A percentile compares a stretch with the other conserved stretches of the same genome.
Conservation (phyloP, 768 basidiomycete genomes). For the Psilocybe subaeruginosa region DNA sequence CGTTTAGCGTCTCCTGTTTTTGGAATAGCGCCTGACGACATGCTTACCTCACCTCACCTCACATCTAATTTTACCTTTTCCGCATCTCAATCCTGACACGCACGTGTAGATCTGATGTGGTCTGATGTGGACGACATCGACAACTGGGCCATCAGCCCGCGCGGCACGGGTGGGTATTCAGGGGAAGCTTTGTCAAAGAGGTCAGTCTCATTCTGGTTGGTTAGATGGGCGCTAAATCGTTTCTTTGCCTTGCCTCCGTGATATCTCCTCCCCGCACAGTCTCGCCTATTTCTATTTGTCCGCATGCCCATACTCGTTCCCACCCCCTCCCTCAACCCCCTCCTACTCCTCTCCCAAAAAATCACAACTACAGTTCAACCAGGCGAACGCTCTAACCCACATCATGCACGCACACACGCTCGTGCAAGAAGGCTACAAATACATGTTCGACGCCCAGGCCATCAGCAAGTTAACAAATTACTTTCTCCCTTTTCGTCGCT, state of each 20-base stretch:
- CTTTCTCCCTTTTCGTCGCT: too few relatives aligned
- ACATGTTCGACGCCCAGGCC: constrained; percentile 89
- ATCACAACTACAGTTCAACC: constrained; percentile 69
- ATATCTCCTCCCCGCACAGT: too few relatives aligned
- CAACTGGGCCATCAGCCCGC: constrained; percentile 95
- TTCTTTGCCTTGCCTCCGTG: neutral
- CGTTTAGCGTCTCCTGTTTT: too few relatives aligned
- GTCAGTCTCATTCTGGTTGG: constrained; percentile 36
- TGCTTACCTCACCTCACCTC: too few relatives aligned
- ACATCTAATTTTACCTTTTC: too few relatives aligned
- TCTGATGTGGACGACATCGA: constrained; percentile 95
- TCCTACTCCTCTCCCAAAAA: neutral
- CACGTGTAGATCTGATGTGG: constrained; percentile 91
- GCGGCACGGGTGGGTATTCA: constrained; percentile 98
- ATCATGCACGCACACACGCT: constrained; percentile 97
- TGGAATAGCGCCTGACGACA: too few relatives aligned
- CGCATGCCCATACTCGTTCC: neutral
- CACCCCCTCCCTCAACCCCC: neutral
- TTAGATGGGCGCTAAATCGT: neutral
- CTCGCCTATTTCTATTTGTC: too few relatives aligned
- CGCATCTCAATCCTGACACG: neutral
- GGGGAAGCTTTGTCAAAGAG: constrained; percentile 82
- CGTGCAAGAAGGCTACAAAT: constrained; percentile 94
- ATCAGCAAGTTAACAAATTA: too few relatives aligned
- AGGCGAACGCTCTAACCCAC: constrained; percentile 83